phyloP scores from a whole-genome alignment of 352 stramenopile genomes.

The Phytophthora palmivora region DNA sequence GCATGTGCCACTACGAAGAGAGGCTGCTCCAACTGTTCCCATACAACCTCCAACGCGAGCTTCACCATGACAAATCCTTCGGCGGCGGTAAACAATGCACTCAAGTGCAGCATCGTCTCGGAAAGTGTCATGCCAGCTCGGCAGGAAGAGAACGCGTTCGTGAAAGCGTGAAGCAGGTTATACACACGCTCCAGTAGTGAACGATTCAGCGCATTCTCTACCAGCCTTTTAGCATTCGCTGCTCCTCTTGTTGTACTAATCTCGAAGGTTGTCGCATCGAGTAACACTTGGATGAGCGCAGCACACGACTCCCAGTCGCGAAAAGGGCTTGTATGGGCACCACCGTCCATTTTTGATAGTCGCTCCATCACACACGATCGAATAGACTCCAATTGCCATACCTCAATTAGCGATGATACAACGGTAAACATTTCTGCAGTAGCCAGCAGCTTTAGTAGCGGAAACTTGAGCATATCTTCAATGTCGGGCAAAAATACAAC shows the following conservation, averaged over 20 bases:
- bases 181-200: conserved; percentile 50
- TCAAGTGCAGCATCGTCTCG: conserved; percentile 54
- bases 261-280: conserved; percentile 53
- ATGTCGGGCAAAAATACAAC: conserved; percentile 54
- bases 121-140: conserved; percentile 38
- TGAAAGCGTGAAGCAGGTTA: conserved; percentile 50
- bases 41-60: conserved; percentile 59
- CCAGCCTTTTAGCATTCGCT: conserved; percentile 29
- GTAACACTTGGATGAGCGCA: conserved; percentile 43
- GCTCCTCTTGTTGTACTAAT: conserved; percentile 33
- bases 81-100: conserved; percentile 48
- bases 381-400: conserved; percentile 43
- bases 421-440: conserved; percentile 44
- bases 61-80: conserved; percentile 59
- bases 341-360: conserved; percentile 25
- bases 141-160: conserved; percentile 35
- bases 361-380: conserved; percentile 28
- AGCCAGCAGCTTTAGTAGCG: conserved; percentile 47
- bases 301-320: conserved; percentile 41
- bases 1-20: conserved; percentile 70
- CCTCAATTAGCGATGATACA: conserved; percentile 42
- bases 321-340: conserved; percentile 33
- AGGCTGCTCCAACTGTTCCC: conserved; percentile 67
- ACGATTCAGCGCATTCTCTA: conserved; percentile 49
- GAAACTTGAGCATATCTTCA: conserved; percentile 56